Percentiles rank a stretch among this genome's conserved stretches.
These are phyloP conservation scores for Vigna reflexopilosa DNA, from an alignment of 306 rosid species.

Conservation along the genomic window DNA sequence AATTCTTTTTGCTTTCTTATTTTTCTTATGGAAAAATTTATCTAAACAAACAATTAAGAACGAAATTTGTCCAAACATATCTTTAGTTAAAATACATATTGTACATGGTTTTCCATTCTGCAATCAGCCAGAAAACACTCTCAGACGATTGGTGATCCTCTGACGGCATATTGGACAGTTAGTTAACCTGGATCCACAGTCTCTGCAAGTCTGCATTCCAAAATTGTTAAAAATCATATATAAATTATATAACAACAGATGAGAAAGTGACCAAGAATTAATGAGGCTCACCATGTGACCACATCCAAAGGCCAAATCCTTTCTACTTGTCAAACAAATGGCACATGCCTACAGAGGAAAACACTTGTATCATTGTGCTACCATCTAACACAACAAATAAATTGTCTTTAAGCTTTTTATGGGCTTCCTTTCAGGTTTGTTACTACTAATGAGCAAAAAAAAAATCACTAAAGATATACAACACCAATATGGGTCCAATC, in stretches of 20 bases:
- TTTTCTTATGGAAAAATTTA: neutral
- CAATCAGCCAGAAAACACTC: conserved; percentile 68
- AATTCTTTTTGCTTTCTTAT: neutral
- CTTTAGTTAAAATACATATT: neutral
- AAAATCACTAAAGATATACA: too few relatives aligned
- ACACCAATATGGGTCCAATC: too few relatives aligned
- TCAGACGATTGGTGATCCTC: conserved; percentile 72
- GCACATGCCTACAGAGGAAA: conserved; percentile 66
- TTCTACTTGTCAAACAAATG: conserved; percentile 72
- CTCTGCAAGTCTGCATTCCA: conserved; percentile 73
- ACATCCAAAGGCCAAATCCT: conserved; percentile 84
- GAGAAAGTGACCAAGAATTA: neutral
- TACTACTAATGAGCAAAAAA: too few relatives aligned
- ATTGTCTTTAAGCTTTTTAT: neutral
- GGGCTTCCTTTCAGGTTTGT: neutral
- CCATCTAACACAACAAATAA: neutral
- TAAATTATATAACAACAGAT: neutral
- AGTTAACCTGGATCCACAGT: conserved; percentile 73
- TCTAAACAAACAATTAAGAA: neutral
- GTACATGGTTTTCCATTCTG: conserved; percentile 16
- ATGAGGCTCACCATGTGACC: conserved; percentile 84
- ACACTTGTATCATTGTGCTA: conserved; percentile 4
- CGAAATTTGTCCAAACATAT: neutral
- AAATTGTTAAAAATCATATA: conserved; percentile 22
- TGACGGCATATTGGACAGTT: conserved; percentile 79